phyloP scores from a whole-genome alignment of 2,329 filamentous ascomycete genomes.

The Arthrobotrys iridis region DNA sequence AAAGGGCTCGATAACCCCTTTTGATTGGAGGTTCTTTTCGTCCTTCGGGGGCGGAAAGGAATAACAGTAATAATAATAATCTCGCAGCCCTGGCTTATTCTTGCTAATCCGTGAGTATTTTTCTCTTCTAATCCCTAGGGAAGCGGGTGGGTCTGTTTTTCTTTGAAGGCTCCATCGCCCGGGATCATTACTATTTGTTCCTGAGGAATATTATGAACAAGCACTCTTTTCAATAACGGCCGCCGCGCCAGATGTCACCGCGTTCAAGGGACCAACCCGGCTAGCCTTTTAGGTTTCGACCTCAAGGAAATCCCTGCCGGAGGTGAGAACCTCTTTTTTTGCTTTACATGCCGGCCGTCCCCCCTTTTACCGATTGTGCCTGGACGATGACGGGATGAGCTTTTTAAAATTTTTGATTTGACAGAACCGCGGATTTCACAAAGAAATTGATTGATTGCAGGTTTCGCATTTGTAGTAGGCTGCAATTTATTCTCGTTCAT shows the following conservation, averaged over 20 bases:
- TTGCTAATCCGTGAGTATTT: slow-evolving; percentile 5
- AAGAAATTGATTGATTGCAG: slow-evolving; percentile 40
- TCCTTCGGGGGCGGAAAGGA: neutral
- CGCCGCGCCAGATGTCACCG: slow-evolving; percentile 20
- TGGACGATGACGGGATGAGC: slow-evolving; percentile 4
- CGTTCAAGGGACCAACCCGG: slow-evolving; percentile 10
- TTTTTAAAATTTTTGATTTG: slow-evolving; percentile 22
- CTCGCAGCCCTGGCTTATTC: slow-evolving; percentile 1
- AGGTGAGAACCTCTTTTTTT: too few species aligned
- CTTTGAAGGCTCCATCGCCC: slow-evolving; percentile 9
- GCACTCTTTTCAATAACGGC: slow-evolving; percentile 17
- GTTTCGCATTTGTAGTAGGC: slow-evolving; percentile 10
- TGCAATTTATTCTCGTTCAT: slow-evolving; percentile 29
- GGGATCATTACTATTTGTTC: slow-evolving; percentile 20
- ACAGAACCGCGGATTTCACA: slow-evolving; percentile 11
- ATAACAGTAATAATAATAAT: too few species aligned
- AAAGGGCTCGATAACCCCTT: slow-evolving; percentile 39
- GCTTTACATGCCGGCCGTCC: slow-evolving; percentile 16
- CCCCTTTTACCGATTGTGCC: slow-evolving; percentile 23
- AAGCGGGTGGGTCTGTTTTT: slow-evolving; percentile 17
- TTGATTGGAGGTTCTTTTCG: slow-evolving; percentile 32
- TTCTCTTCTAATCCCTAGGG: slow-evolving; percentile 5
- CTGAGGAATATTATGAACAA: slow-evolving; percentile 22
- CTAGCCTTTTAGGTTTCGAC: neutral
- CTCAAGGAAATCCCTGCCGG: slow-evolving; percentile 28